Base-by-base conservation (phyloP, 495 filamentous ascomycete genomes). In the Tetracladium setigerum region DNA sequence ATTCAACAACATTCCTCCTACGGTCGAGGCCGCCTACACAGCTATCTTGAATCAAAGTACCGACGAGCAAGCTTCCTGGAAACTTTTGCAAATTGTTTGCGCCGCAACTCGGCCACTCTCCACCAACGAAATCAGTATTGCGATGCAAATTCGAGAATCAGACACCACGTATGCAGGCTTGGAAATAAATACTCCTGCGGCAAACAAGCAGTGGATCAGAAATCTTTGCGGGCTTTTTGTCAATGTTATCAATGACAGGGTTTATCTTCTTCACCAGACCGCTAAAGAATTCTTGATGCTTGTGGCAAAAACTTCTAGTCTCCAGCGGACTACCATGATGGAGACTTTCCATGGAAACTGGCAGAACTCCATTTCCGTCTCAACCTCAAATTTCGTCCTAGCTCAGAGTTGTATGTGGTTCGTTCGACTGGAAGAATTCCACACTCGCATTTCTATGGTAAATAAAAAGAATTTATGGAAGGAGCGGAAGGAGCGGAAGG, bases 181-280 rank as follows among this genome's bases (percentile, higher is more conserved):
- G 14, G 31, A 55, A 14, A 41, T 34, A 16, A n/a, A n/a, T n/a
- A n/a, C n/a, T n/a, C n/a, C n/a, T n/a, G n/a, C n/a, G n/a, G n/a
- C n/a, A n/a, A n/a, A n/a, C n/a, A n/a, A n/a, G n/a, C n/a, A n/a
- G n/a, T n/a, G n/a, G 0, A 54, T 68, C 4, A 48, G 57, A 55
- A 54, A 63, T 36, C 53, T 63, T 19, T 70, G 65, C 44, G 67
- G 67, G 8, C 50, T 64, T 1, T 67, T 73, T 38, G 50, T 73
- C 13, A 61, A 27, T 27, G 50, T 67, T 14, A 33, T 60, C 30
- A 59, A 67, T 38, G 41, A 35, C 17, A 64, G 60, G 45, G n/a
- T 71, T 10, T 66, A 38, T 24, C 62, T 71, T 16, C 60, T 73
- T 36, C 67, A 73, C 47, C 62, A 69, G 31, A 72, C 67, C 17